phyloP scores from a whole-genome alignment of 371 early-diverging fungal genomes.

The Syncephalastrum monosporum region DNA sequence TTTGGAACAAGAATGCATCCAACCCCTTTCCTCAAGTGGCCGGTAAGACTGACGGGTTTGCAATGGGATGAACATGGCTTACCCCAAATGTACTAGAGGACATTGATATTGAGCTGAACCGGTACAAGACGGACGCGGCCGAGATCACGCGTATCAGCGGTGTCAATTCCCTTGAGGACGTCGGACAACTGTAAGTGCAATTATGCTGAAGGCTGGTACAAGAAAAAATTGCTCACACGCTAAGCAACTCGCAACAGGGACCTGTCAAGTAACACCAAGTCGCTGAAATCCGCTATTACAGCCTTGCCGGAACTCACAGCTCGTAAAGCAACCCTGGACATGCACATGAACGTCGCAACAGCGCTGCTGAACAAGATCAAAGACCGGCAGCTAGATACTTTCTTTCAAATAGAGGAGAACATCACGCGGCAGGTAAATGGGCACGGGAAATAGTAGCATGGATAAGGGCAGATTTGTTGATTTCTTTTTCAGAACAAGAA shows the following conservation, averaged over 20 bases:
- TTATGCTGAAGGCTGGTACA: not conserved
- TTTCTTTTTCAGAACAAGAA: slow-evolving; percentile 57
- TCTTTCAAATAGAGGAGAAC: slow-evolving; percentile 93
- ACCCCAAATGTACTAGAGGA: slow-evolving; percentile 52
- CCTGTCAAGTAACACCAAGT: slow-evolving; percentile 75
- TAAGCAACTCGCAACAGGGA: slow-evolving; percentile 33
- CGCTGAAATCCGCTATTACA: slow-evolving; percentile 89
- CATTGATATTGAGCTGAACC: slow-evolving; percentile 86
- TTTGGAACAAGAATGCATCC: slow-evolving; percentile 93
- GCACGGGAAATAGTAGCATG: not conserved
- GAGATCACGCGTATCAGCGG: slow-evolving; percentile 87
- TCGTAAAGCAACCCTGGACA: slow-evolving; percentile 93
- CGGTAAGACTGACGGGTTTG: slow-evolving; percentile 34
- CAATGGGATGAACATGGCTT: not conserved
- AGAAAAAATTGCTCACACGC: not conserved
- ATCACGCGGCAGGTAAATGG: slow-evolving; percentile 56
- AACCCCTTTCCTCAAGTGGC: slow-evolving; percentile 98
- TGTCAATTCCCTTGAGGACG: slow-evolving; percentile 82
- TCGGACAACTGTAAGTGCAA: slow-evolving; percentile 64
- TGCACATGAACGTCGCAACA: slow-evolving; percentile 99
- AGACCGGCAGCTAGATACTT: slow-evolving; percentile 92
- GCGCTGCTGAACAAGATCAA: slow-evolving; percentile 89
- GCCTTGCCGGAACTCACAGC: slow-evolving; percentile 95
- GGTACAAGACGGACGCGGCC: slow-evolving; percentile 93
- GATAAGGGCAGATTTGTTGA: not conserved